These are phyloP conservation scores for Priceomyces fermenticarens DNA, from an alignment of 805 yeast species.

Conservation along the genomic window DNA sequence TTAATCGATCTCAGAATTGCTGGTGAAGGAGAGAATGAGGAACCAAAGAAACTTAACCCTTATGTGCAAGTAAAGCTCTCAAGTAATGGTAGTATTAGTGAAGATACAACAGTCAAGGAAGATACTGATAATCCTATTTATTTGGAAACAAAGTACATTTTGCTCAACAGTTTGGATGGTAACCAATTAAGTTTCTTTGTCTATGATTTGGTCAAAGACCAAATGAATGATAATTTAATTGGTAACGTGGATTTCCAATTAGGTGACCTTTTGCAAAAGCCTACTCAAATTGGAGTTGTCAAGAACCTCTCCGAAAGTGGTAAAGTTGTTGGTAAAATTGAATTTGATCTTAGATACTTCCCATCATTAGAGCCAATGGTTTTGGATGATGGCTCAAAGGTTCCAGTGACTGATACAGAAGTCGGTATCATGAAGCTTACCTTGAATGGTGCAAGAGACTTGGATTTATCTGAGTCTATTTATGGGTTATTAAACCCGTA, in stretches of 20 bases:
- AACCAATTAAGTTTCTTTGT: slow-evolving; percentile 52
- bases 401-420: slow-evolving; percentile 55
- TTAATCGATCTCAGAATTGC: slow-evolving; percentile 45
- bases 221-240: slow-evolving; percentile 51
- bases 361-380: slow-evolving; percentile 44
- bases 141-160: slow-evolving; percentile 61
- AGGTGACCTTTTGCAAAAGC: slow-evolving; percentile 57
- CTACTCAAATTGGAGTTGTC: slow-evolving; percentile 38
- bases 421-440: slow-evolving; percentile 69
- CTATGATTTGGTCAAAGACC: slow-evolving; percentile 49
- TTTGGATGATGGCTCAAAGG: slow-evolving; percentile 49
- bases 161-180: slow-evolving; percentile 56
- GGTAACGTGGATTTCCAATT: slow-evolving; percentile 53
- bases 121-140: slow-evolving; percentile 57
- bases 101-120: slow-evolving; percentile 58
- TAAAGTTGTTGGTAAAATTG: slow-evolving; percentile 54
- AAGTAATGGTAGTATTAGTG: slow-evolving; percentile 41
- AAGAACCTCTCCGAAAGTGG: slow-evolving; percentile 48
- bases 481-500: slow-evolving; percentile 58
- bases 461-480: slow-evolving; percentile 52
- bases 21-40: slow-evolving; percentile 31
- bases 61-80: slow-evolving; percentile 44
- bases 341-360: slow-evolving; percentile 54
- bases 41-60: slow-evolving; percentile 48
- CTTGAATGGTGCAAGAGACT: slow-evolving; percentile 56